These are phyloP conservation scores for Punica granatum DNA, from an alignment of 345 rosid genomes.

Conservation along the genomic window DNA sequence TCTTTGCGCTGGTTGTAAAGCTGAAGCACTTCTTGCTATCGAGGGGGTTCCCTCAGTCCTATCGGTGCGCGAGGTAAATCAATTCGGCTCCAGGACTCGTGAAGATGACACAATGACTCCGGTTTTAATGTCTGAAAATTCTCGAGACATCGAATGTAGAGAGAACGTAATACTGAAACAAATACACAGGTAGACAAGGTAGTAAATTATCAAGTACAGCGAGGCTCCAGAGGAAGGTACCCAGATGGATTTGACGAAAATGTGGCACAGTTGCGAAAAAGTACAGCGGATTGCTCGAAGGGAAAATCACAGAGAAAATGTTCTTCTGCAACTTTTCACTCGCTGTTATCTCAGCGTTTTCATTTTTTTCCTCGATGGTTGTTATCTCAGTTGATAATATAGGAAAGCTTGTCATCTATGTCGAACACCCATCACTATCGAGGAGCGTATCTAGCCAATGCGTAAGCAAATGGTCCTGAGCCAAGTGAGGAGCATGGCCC, in stretches of 20 bases:
- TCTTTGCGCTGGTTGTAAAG: slow-evolving; percentile 54
- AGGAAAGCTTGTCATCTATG: no score
- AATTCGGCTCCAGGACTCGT: background rate
- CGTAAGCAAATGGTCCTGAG: no score
- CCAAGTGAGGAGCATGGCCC: no score
- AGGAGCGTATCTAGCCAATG: no score
- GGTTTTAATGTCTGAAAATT: background rate
- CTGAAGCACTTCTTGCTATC: slow-evolving; percentile 56
- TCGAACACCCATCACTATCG: no score
- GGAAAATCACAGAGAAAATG: background rate
- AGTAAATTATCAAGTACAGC: background rate
- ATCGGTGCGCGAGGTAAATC: slow-evolving; percentile 34
- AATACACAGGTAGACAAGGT: background rate
- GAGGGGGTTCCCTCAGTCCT: slow-evolving; percentile 75
- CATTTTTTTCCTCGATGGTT: no score
- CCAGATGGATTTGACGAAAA: background rate
- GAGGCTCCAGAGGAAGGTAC: background rate
- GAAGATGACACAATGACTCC: no score
- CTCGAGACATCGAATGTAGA: background rate
- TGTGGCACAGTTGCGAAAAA: background rate
- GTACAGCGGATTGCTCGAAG: background rate
- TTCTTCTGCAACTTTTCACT: background rate
- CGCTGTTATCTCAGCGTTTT: background rate
- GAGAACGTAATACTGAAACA: background rate
- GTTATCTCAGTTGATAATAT: no score